Percentiles rank a stretch among this genome's conserved stretches.
Evolutionary conservation across 2,329 filamentous ascomycete genomes (phyloP).

Genomic region (Aspergillus novofumigatus): DNA sequence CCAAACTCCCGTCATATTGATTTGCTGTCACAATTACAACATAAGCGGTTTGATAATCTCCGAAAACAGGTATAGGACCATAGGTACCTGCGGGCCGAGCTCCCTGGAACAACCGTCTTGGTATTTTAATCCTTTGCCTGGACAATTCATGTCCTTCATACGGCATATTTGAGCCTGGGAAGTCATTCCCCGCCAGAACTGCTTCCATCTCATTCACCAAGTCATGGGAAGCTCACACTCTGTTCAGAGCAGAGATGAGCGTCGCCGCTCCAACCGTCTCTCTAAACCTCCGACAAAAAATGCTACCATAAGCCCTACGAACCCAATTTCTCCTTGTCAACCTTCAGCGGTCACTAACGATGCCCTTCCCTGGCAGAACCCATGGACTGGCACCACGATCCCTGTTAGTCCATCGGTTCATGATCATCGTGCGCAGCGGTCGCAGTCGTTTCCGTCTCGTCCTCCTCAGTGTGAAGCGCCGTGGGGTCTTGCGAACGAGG

Average conservation of each 20-base stretch:
- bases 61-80: not conserved
- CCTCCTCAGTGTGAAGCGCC: slow-evolving; percentile 11
- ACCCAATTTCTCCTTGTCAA: slow-evolving; percentile 12
- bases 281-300: slow-evolving; percentile 34
- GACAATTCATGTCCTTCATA: slow-evolving; percentile 2
- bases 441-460: slow-evolving; percentile 21
- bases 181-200: slow-evolving; percentile 12
- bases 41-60: not conserved
- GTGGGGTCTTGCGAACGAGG: slow-evolving; percentile 2
- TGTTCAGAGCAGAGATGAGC: slow-evolving; percentile 28
- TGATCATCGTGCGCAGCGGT: slow-evolving; percentile 8
- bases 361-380: slow-evolving; percentile 29
- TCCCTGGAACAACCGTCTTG: not conserved
- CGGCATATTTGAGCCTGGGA: slow-evolving; percentile 3
- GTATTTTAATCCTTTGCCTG: not conserved
- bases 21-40: not conserved
- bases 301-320: slow-evolving; percentile 9
- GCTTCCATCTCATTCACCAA: slow-evolving; percentile 9
- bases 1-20: not conserved
- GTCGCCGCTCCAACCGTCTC: slow-evolving; percentile 32
- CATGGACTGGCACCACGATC: slow-evolving; percentile 28
- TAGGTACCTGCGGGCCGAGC: not conserved
- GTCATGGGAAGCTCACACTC: slow-evolving; percentile 38
- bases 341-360: not conserved
- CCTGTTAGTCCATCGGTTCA: slow-evolving; percentile 13